Percentiles rank a stretch among this genome's conserved stretches.
Conservation (phyloP, 768 basidiomycete species). For the Termitomyces sp. region DNA sequence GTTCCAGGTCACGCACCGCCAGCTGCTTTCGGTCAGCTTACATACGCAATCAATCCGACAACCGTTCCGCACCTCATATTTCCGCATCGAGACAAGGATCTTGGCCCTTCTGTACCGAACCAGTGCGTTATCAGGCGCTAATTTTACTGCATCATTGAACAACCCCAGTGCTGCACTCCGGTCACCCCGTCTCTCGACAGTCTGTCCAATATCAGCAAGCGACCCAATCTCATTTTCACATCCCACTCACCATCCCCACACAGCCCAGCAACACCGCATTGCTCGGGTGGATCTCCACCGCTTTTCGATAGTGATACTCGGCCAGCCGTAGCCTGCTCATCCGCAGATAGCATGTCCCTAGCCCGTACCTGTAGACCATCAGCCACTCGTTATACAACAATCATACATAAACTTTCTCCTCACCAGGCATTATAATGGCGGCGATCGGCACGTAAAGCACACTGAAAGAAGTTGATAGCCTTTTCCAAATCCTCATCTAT, state of each 20-base stretch:
- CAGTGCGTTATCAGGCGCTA: slow-evolving; percentile 87
- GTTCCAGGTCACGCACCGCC: slow-evolving; percentile 79
- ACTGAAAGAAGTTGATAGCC: slow-evolving; percentile 89
- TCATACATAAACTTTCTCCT: slow-evolving; percentile 29
- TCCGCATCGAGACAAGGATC: slow-evolving; percentile 81
- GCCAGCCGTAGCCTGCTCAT: slow-evolving; percentile 92
- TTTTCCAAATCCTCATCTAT: slow-evolving; percentile 94
- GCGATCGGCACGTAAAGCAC: slow-evolving; percentile 85
- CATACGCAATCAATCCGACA: not conserved
- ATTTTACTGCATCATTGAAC: slow-evolving; percentile 77
- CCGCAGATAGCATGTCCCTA: slow-evolving; percentile 93
- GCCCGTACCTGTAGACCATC: slow-evolving; percentile 79
- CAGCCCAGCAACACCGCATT: slow-evolving; percentile 97
- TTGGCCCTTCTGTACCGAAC: slow-evolving; percentile 93
- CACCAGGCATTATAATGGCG: slow-evolving; percentile 99
- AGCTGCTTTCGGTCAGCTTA: slow-evolving; percentile 42
- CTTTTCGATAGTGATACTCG: slow-evolving; percentile 95
- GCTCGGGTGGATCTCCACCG: slow-evolving; percentile 87
- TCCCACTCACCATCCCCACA: slow-evolving; percentile 84
- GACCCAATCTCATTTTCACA: not conserved
- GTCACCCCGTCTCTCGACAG: slow-evolving; percentile 83
- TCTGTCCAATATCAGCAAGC: slow-evolving; percentile 40
- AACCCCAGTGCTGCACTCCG: slow-evolving; percentile 69
- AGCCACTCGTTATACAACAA: slow-evolving; percentile 16
- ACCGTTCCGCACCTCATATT: slow-evolving; percentile 65